phyloP scores from a whole-genome alignment of 495 filamentous ascomycete genomes.

The Lasiosphaeria hispida region DNA sequence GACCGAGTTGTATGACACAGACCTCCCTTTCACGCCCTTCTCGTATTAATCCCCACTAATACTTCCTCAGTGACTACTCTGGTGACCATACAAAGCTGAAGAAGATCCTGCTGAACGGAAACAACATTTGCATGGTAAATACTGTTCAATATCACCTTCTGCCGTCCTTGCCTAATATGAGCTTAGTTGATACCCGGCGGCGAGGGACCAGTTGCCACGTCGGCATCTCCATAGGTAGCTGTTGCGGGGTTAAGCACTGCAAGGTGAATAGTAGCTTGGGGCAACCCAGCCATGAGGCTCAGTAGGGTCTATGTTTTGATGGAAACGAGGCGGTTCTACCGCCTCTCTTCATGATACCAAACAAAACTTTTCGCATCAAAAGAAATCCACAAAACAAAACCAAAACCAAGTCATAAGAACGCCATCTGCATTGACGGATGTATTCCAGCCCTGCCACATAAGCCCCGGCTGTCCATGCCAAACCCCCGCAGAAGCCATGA shows the following conservation, averaged over 20 bases:
- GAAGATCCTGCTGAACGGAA: conserved; percentile 96
- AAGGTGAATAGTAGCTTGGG: background rate
- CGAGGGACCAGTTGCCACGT: conserved; percentile 61
- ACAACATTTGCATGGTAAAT: conserved; percentile 97
- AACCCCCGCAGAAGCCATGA: too few relatives aligned
- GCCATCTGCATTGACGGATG: too few relatives aligned
- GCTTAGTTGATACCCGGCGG: conserved; percentile 81
- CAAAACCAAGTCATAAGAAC: background rate
- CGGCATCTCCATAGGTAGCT: conserved; percentile 19
- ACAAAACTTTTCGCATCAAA: background rate
- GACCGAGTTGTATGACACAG: conserved; percentile 79
- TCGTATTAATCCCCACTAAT: background rate
- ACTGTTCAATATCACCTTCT: conserved; percentile 3
- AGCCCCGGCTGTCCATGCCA: too few relatives aligned
- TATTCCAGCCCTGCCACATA: too few relatives aligned
- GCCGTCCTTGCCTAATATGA: background rate
- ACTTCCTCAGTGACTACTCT: conserved; percentile 71
- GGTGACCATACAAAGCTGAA: conserved; percentile 81
- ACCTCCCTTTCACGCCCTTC: background rate
- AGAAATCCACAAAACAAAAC: background rate
- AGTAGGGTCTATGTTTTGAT: background rate
- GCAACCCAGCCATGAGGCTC: background rate
- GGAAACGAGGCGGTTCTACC: too few relatives aligned
- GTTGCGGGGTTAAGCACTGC: background rate
- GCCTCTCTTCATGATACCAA: too few relatives aligned